Conservation (phyloP, 2,329 filamentous ascomycete species). For the Rhynchosporium graminicola region DNA sequence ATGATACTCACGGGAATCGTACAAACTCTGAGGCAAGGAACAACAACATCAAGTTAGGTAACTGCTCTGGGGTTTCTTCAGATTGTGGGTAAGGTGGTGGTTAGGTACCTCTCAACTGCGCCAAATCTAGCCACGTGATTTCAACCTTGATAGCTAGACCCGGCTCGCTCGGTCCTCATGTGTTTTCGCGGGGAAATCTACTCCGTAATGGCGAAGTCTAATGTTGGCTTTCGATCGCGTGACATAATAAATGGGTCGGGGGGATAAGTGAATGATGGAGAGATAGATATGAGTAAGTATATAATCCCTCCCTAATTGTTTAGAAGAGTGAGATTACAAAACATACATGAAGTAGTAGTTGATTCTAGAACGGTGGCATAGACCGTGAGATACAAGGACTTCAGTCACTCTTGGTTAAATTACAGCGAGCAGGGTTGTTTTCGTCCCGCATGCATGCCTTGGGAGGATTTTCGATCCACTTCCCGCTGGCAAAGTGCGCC, state of each 20-base stretch:
- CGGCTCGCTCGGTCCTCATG: not conserved
- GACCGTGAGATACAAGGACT: not conserved
- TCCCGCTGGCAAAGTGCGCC: not conserved
- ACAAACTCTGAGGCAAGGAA: too few relatives aligned
- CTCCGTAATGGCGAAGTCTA: not conserved
- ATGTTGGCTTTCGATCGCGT: constrained; percentile 1
- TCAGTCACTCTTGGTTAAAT: not conserved
- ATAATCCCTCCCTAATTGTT: not conserved
- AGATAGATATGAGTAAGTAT: not conserved
- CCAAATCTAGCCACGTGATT: not conserved
- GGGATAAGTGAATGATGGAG: not conserved
- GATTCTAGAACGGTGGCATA: not conserved
- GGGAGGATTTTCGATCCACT: not conserved
- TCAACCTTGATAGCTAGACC: not conserved
- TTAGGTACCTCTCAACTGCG: too few relatives aligned
- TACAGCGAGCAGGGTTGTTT: not conserved
- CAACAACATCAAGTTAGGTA: too few relatives aligned
- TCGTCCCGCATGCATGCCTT: not conserved
- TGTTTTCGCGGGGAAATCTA: not conserved
- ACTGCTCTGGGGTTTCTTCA: too few relatives aligned
- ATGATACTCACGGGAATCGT: too few relatives aligned
- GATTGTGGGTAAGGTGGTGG: too few relatives aligned
- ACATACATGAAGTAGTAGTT: too few relatives aligned
- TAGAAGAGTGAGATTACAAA: not conserved
- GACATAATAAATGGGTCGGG: constrained; percentile 6